Evolutionary conservation across 1,284 basidiomycete genomes (phyloP), one percentile per base, ranked within the genome.

Genomic region (Cutaneotrichosporon sp.): DNA sequence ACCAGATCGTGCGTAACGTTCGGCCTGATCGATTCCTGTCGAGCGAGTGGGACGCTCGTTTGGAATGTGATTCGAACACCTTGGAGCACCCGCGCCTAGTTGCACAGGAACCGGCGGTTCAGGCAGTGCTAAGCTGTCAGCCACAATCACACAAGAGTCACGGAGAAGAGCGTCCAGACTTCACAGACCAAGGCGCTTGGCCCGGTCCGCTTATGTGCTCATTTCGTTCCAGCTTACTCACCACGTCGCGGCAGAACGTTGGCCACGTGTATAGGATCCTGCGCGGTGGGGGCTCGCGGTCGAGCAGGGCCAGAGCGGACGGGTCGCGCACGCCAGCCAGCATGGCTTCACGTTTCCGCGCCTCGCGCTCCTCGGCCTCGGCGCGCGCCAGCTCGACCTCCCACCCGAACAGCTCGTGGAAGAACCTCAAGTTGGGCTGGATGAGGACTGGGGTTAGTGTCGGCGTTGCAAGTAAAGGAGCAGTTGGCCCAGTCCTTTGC

Each of bases 391-490:
- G 79, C 74, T 84, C 84, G 61, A 90, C 83, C 75, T 96, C 91
- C 90, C 91, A 96, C 11, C 88, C 89, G 65, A 90, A 85, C 31
- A 96, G 79, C 71, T 96, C 94, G 77, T 93, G 96, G 71, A 96
- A 75, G 71, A 97, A 79, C 38, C 90, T 81, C 81, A 96, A 86
- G 65, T 94, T 94, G 16, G 92, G 92, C 76, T 97, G 92, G 61
- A 96, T 94, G 57, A 92, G 79, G 46, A 92, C 85, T 75, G 55
- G 8, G 35, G 41, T 48, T n/a, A 45, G 43, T 19, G 16, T 16
- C 12, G 20, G 5, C 22, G 24, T 41, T 5, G 26, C 39, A 41
- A 25, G n/a, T n/a, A n/a, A n/a, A n/a, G n/a, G n/a, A n/a, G n/a
- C n/a, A n/a, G n/a, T n/a, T n/a, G n/a, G n/a, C n/a, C n/a, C n/a